These are phyloP conservation scores for Penicillium lividum DNA, from an alignment of 495 filamentous ascomycete genomes.

Conservation along the genomic window DNA sequence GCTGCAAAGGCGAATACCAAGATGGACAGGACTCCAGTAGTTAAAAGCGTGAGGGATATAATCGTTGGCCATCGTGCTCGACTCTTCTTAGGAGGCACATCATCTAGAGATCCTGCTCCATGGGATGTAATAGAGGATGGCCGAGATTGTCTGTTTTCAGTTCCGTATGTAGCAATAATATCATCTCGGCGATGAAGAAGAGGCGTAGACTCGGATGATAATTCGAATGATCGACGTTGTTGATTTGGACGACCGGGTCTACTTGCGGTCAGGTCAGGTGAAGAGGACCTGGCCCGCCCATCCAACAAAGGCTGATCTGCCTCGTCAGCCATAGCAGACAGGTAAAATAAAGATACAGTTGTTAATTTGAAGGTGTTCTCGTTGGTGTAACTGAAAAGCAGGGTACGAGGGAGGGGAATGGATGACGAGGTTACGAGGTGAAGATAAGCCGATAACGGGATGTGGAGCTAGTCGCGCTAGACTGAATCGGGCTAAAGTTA, in stretches of 20 bases:
- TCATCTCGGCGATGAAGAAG: slow-evolving; percentile 41
- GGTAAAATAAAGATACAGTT: not conserved
- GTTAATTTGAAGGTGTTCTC: not conserved
- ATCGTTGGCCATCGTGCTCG: slow-evolving; percentile 57
- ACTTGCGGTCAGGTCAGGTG: slow-evolving; percentile 11
- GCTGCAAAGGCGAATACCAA: slow-evolving; percentile 72
- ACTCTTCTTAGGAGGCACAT: slow-evolving; percentile 23
- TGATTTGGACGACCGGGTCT: slow-evolving; percentile 17
- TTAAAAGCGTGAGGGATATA: slow-evolving; percentile 53
- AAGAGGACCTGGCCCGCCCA: slow-evolving; percentile 19
- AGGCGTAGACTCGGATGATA: slow-evolving; percentile 48
- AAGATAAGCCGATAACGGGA: slow-evolving; percentile 8
- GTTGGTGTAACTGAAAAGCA: not conserved
- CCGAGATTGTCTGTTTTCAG: slow-evolving; percentile 22
- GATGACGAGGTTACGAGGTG: slow-evolving; percentile 1
- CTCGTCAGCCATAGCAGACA: slow-evolving; percentile 40
- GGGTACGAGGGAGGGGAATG: not conserved
- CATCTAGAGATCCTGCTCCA: slow-evolving; percentile 13
- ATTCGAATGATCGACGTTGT: slow-evolving; percentile 29
- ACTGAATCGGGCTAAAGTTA: not conserved
- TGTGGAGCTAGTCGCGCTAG: not conserved
- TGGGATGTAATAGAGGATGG: slow-evolving; percentile 23
- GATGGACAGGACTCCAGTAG: slow-evolving; percentile 46
- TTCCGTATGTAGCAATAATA: slow-evolving; percentile 37
- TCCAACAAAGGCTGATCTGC: slow-evolving; percentile 33